Conservation (phyloP, 2,329 filamentous ascomycete species). For the Drechmeria coniospora region DNA sequence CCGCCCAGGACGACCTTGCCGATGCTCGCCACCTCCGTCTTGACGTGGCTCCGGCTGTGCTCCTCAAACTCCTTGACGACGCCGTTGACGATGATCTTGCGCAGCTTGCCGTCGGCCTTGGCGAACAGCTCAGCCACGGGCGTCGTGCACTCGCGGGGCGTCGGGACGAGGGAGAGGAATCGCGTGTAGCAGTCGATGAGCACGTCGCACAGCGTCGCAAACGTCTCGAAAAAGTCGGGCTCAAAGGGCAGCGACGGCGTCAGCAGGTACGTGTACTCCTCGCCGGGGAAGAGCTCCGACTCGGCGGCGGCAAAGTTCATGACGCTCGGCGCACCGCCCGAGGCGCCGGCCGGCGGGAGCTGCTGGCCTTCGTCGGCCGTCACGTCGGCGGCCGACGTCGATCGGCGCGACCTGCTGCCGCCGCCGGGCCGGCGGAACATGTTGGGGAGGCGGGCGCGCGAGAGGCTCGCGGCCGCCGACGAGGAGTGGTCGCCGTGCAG, state of each 20-base stretch:
- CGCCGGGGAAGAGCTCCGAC: slow-evolving; percentile 58
- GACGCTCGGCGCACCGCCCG: slow-evolving; percentile 23
- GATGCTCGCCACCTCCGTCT: slow-evolving; percentile 68
- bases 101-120: slow-evolving; percentile 73
- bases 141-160: slow-evolving; percentile 55
- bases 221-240: slow-evolving; percentile 93
- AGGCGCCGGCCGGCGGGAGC: too few species aligned
- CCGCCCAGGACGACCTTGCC: slow-evolving; percentile 83
- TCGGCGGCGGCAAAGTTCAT: slow-evolving; percentile 44
- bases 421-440: slow-evolving; percentile 59
- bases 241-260: slow-evolving; percentile 92
- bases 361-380: slow-evolving; percentile 15
- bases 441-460: slow-evolving; percentile 63
- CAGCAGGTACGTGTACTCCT: slow-evolving; percentile 76
- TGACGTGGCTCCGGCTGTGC: slow-evolving; percentile 57
- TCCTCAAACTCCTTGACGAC: slow-evolving; percentile 92
- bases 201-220: slow-evolving; percentile 88
- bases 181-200: slow-evolving; percentile 82
- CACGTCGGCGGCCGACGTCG: slow-evolving; percentile 31
- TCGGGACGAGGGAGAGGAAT: slow-evolving; percentile 60
- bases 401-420: slow-evolving; percentile 41
- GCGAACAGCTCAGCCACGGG: slow-evolving; percentile 69
- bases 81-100: slow-evolving; percentile 78
- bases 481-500: slow-evolving; percentile 65
- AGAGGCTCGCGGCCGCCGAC: slow-evolving; percentile 45